Evolutionary conservation across 768 basidiomycete genomes (phyloP), one percentile per base, ranked within the genome.

Genomic region (Agrocybe pediades): DNA sequence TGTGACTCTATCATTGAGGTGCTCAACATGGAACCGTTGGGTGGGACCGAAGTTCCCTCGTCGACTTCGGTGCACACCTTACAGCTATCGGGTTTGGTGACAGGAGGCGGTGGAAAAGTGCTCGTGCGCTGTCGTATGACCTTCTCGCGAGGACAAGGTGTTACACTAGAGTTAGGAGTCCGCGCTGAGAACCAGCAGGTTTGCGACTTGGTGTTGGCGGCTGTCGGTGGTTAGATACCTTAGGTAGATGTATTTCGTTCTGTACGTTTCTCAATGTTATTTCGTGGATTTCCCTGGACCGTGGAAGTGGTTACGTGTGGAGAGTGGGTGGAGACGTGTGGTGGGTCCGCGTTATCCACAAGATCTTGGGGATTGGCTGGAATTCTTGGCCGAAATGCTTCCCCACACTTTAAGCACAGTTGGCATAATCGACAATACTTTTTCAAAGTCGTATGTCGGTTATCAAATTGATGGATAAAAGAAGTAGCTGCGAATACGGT

Each of bases 1-100:
- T 97, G 95, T 71, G 90, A 95, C 66, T 97, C 96, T 23, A 89
- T 98, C 62, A 84, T 95, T 62, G 95, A 97, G 65, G 90, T 98
- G 25, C 86, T 98, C 57, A 90, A 92, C 68, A 98, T 99, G 96
- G 94, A 98, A 65, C 83, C 97, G 6, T 76, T 99, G 16, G 96
- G 96, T 57, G 97, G 97, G 11, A 87, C 90, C 3, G 92, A 98
- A 68, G 69, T 72, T 7, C 93, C 96, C 0, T 75, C 85, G 17
- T 91, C 91, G 23, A 77, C 86, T 8, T 87, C 94, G 3, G 90
- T 98, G 45, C 97, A 99, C 72, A 96, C 95, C 24, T 80, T 99
- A 50, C 95, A 96, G 65, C 70, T 99, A 40, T 92, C 95, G 15
- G 97, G 97, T 41, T 65, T 98, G 58, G 89, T 97, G 16, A 80